Base-by-base conservation (phyloP, 2,329 filamentous ascomycete genomes). In the Aspergillus proliferans region DNA sequence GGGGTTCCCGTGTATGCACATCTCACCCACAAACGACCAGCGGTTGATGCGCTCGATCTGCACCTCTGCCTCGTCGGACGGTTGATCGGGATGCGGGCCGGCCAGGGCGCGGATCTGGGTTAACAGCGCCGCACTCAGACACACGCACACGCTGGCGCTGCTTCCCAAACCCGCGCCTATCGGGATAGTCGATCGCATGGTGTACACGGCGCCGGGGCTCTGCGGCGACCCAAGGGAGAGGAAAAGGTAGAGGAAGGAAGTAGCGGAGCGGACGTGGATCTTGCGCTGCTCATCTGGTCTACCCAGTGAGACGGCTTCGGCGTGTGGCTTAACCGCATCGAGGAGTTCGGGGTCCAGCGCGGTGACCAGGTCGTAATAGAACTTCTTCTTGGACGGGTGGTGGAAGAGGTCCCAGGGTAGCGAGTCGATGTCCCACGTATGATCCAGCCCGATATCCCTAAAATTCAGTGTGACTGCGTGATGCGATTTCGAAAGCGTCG, bases 1-100 rank as follows among this genome's bases (percentile, higher is more conserved):
- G 0, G 93, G 93, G 63, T 95, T 97, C 34, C 92, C 93, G 65
- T 98, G 93, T 54, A 97, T 96, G 71, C 90, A 93, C 83, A 97
- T 87, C 69, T 98, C 93, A 21, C 87, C 87, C 1, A 98, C 93
- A 69, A 96, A 97, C 0, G 93, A 91, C 93, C 94, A 98, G 53
- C 87, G 82, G 70, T 98, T 98, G 72, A 98, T 96, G 55, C 92
- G 84, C 72, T 97, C 91, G 26, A 97, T 80, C 66, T 98, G 92
- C 40, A 90, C 71, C 51, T 87, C 84, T n/a, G 88, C 88, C 71
- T 98, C 93, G 47, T 89, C 84, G 0, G 83, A 72, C 3, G 90
- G 88, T 68, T 97, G 92, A 61, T 97, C 92, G 0, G 88, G 87
- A 65, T 97, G 92, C 1, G 93, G 93, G 0, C 90, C 90, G 1